These are phyloP conservation scores for Mycocalia duriaeana DNA, from an alignment of 1,284 basidiomycete genomes.

Conservation along the genomic window DNA sequence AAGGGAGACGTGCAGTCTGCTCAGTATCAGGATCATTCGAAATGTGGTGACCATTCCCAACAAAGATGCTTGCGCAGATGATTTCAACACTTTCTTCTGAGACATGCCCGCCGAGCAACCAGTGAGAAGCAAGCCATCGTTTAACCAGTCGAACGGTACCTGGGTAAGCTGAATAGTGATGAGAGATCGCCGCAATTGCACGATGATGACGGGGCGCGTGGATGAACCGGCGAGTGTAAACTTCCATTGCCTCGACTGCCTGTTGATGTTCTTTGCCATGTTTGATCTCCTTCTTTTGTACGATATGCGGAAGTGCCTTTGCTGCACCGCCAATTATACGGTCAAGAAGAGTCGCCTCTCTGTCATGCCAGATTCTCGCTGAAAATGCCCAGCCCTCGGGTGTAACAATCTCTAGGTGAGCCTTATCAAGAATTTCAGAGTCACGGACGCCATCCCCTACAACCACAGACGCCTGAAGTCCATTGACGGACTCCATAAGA, in stretches of 20 bases:
- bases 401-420: slow-evolving; percentile 75
- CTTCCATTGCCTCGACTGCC: slow-evolving; percentile 59
- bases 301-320: slow-evolving; percentile 32
- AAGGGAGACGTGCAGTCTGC: slow-evolving; percentile 24
- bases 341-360: slow-evolving; percentile 79
- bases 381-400: slow-evolving; percentile 86
- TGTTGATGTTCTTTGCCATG: slow-evolving; percentile 47
- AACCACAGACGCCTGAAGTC: slow-evolving; percentile 55
- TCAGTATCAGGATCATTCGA: slow-evolving; percentile 27
- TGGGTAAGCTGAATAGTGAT: slow-evolving; percentile 77
- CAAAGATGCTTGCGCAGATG: slow-evolving; percentile 67
- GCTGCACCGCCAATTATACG: slow-evolving; percentile 50
- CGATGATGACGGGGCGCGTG: slow-evolving; percentile 83
- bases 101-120: slow-evolving; percentile 72
- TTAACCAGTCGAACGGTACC: slow-evolving; percentile 86
- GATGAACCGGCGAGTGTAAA: slow-evolving; percentile 70
- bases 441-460: slow-evolving; percentile 44
- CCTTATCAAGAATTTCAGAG: slow-evolving; percentile 66
- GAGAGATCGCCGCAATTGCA: slow-evolving; percentile 75
- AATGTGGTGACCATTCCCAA: slow-evolving; percentile 33
- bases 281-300: slow-evolving; percentile 30
- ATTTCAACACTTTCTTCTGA: slow-evolving; percentile 82
- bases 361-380: slow-evolving; percentile 82
- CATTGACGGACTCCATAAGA: slow-evolving; percentile 50
- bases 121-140: slow-evolving; percentile 89